A percentile compares a stretch with the other conserved stretches of the same genome.
phyloP scores from a whole-genome alignment of 2,329 filamentous ascomycete genomes.

The Scedosporium aurantiacum region DNA sequence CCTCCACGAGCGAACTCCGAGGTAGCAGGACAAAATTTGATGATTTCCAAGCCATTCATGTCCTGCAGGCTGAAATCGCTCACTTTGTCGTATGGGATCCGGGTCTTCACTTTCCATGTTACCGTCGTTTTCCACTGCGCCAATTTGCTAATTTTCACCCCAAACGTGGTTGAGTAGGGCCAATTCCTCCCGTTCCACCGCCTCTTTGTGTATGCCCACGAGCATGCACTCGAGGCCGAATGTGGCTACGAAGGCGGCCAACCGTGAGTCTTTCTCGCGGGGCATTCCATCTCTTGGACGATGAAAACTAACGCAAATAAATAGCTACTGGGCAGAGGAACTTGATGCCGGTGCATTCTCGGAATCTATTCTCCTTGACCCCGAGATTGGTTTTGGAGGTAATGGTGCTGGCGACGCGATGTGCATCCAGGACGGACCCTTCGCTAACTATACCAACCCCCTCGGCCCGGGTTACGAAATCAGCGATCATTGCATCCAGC shows the following conservation, averaged over 20 bases:
- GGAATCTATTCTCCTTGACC: background rate
- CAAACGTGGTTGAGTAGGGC: conserved; percentile 8
- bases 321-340: conserved; percentile 2
- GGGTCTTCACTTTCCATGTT: background rate
- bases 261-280: conserved; percentile 9
- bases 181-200: conserved; percentile 20
- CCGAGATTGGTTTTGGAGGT: background rate
- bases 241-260: conserved; percentile 19
- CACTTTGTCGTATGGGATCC: background rate
- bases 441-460: conserved; percentile 4
- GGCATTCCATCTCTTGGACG: background rate
- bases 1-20: background rate
- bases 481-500: background rate
- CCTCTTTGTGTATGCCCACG: conserved; percentile 18
- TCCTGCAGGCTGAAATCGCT: background rate
- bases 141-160: too few species aligned
- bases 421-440: conserved; percentile 8
- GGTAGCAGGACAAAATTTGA: conserved; percentile 1
- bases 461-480: conserved; percentile 2
- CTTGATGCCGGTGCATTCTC: background rate
- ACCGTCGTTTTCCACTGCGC: background rate
- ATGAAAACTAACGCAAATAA: background rate
- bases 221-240: conserved; percentile 15
- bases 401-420: background rate
- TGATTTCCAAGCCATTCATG: background rate